Percentiles rank a stretch among this genome's conserved stretches.
These are phyloP conservation scores for Globisporangium spiculum DNA, from an alignment of 352 stramenopile genomes.

Conservation along the genomic window DNA sequence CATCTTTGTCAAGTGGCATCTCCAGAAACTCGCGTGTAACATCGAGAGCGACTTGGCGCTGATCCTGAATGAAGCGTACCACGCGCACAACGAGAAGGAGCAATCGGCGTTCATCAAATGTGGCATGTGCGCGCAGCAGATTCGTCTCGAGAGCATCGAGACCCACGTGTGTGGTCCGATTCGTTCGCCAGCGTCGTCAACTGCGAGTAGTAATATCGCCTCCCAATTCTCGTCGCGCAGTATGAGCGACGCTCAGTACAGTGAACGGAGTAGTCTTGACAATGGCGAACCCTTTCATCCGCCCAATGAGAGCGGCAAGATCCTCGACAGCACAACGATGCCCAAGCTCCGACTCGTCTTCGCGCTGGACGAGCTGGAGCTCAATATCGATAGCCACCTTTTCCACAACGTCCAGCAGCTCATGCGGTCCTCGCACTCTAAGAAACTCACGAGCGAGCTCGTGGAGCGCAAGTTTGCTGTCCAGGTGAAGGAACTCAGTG, in stretches of 20 bases:
- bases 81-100: constrained; percentile 53
- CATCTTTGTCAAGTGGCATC: constrained; percentile 49
- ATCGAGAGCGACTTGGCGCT: constrained; percentile 48
- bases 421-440: constrained; percentile 12
- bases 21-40: constrained; percentile 39
- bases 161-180: constrained; percentile 37
- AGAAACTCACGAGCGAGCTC: neutral
- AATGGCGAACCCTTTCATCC: neutral
- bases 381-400: constrained; percentile 39
- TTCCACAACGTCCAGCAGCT: constrained; percentile 34
- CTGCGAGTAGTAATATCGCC: neutral
- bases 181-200: constrained; percentile 21
- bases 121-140: constrained; percentile 54
- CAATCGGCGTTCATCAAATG: constrained; percentile 52
- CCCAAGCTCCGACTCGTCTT: constrained; percentile 38
- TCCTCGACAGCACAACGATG: constrained; percentile 21
- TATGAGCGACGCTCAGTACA: neutral
- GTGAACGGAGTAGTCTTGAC: neutral
- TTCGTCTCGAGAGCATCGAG: constrained; percentile 53
- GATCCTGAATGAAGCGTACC: constrained; percentile 48
- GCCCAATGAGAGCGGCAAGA: neutral
- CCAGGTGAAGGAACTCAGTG: constrained; percentile 30
- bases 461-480: constrained; percentile 25
- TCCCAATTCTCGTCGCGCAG: neutral
- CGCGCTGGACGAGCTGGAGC: constrained; percentile 47